Evolutionary conservation across 257 asterid species (phyloP), one percentile per base, ranked within the genome.

Genomic region (Echium plantagineum): DNA sequence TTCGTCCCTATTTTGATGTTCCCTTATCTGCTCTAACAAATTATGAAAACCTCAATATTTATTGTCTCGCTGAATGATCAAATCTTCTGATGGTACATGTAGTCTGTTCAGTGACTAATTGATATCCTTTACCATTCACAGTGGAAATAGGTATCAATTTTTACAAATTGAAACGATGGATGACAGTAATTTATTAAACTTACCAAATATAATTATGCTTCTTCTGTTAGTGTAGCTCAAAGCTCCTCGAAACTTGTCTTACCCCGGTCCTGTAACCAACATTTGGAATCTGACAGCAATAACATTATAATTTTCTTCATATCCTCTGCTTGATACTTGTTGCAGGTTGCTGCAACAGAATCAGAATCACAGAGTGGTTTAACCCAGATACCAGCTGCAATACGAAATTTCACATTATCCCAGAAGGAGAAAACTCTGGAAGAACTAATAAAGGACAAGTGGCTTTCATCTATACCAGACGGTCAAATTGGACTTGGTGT

Each of bases 381-480:
- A 64, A 55, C 75, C 64, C 87, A 82, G 72, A 61, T 75, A 71
- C 96, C 95, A 60, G 66, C 94, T 26, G 90, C 90, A 47, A 69
- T 91, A 61, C 88, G 63, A 77, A 85, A 77, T 69, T 91, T 91
- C 72, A 66, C 89, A 66, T 74, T 88, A 85, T 63, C 90, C 2
- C 94, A 79, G 52, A 91, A 91, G 85, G 94, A 91, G 64, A 85
- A 78, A 67, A 72, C 94, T 26, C 80, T 91, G 12, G 89, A 82
- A 63, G 95, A 82, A 65, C 66, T 91, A 65, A 73, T 77, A 19
- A 76, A 67, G 66, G 98, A 88, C 77, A 76, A 72, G 58, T 91
- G 98, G 98, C 95, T 91, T 49, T 82, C 83, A 74, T 69, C 78
- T 8, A 62, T 69, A 60, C 65, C 85, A 55, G 86, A 79, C 65